Conservation (phyloP, 2,329 filamentous ascomycete genomes). For the Claviceps humidiphila region DNA sequence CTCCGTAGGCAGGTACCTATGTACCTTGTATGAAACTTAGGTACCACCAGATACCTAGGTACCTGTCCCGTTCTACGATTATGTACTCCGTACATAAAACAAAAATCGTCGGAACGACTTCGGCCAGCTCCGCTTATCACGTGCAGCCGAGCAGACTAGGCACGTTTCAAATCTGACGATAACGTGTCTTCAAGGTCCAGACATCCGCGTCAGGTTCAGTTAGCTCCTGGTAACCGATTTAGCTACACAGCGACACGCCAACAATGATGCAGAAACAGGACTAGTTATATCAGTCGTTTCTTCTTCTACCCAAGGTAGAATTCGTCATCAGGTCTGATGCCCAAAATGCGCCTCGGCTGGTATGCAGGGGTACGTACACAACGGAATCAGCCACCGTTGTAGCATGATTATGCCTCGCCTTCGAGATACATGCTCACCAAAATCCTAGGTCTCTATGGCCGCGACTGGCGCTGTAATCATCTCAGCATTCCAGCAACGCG, state of each 20-base stretch:
- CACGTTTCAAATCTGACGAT: background rate
- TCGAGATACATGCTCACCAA: slow-evolving; percentile 10
- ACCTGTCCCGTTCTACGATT: no score
- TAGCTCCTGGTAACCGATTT: background rate
- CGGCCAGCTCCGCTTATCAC: background rate
- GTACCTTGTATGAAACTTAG: no score
- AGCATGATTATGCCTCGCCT: slow-evolving; percentile 1
- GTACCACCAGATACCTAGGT: no score
- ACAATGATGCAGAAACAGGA: slow-evolving; percentile 3
- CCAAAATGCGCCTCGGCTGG: slow-evolving; percentile 45
- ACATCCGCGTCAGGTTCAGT: background rate
- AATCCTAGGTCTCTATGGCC: slow-evolving; percentile 57
- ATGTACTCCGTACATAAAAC: no score
- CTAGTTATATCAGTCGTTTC: background rate
- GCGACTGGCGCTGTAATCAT: slow-evolving; percentile 74
- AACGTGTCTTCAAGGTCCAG: slow-evolving; percentile 5
- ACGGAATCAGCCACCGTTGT: background rate
- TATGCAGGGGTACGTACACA: slow-evolving; percentile 45
- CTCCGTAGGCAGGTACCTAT: no score
- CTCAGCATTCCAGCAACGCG: slow-evolving; percentile 84
- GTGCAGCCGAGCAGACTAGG: background rate
- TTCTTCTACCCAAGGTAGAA: background rate
- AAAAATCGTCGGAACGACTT: background rate
- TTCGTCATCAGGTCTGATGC: slow-evolving; percentile 12
- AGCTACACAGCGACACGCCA: background rate